Evolutionary conservation across 345 rosid genomes (phyloP), one percentile per base, ranked within the genome.

Genomic region (Luvunga scandens): DNA sequence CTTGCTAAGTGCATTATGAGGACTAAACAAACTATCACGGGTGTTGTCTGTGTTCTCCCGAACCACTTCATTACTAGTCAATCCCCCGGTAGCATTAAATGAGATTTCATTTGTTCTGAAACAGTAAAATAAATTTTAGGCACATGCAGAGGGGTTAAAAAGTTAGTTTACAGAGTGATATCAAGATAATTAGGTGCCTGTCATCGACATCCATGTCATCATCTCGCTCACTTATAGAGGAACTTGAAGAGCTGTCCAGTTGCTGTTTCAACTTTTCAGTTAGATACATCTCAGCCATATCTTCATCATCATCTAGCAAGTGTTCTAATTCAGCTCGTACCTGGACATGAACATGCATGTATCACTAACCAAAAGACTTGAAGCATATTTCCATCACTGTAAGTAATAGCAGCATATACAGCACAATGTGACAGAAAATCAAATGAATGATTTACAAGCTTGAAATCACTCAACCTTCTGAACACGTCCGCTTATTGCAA

Each of bases 231-330:
- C 86, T 81, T 69, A 88, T 79, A 12, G 96, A 90, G 69, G 90
- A 82, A 70, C 81, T 69, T 6, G 98, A 86, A 19, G 94, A 93
- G 67, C 87, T 80, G 72, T 92, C 97, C 69, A 88, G 82, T 82
- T 85, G 88, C 75, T 86, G 91, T 78, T 84, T 78, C 82, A 88
- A 70, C 67, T 95, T 93, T 76, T 90, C 99, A 0, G 98, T 95
- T 72, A 93, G 86, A 86, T 95, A 95, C 99, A 95, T 90, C 89
- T 93, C 98, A 50, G 96, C 96, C 98, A 95, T 95, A 83, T 95
- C 99, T 38, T 90, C 99, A 77, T 92, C 98, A 79, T 95, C 98
- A 78, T 95, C 99, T 78, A 95, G 89, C 77, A 95, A 85, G 75
- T 95, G 92, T 80, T 95, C 99, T 73, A 95, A 82, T 64, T 93